A percentile compares a stretch with the other conserved stretches of the same genome.
These are phyloP conservation scores for Paecilomyces dactylethromorphus DNA, from an alignment of 2,329 filamentous ascomycete species.

Conservation along the genomic window DNA sequence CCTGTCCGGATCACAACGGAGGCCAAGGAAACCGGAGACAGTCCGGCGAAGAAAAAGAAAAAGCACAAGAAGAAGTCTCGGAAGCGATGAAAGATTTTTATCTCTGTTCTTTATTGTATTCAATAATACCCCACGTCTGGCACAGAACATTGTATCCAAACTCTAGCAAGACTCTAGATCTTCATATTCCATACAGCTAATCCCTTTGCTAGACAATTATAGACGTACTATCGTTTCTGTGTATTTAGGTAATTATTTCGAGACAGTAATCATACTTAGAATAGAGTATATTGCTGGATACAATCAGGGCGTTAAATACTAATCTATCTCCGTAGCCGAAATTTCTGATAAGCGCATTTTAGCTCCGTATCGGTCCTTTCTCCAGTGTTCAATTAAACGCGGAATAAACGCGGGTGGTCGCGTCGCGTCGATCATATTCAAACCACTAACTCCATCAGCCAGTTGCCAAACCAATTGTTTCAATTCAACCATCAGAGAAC, in stretches of 20 bases:
- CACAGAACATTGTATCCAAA: background rate
- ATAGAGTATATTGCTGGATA: background rate
- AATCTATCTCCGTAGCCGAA: background rate
- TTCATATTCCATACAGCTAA: too few species aligned
- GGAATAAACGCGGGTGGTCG: background rate
- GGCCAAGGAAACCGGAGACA: slow-evolving; percentile 23
- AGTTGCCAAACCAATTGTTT: background rate
- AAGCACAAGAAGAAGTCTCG: slow-evolving; percentile 41
- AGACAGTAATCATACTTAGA: background rate
- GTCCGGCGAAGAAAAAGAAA: slow-evolving; percentile 40
- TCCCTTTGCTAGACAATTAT: background rate
- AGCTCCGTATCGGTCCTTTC: background rate
- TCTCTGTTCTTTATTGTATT: background rate
- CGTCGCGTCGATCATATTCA: background rate
- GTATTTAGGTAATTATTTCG: background rate
- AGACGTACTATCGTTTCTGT: background rate
- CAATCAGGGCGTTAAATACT: background rate
- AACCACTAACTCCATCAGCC: background rate
- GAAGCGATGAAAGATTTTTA: slow-evolving; percentile 29
- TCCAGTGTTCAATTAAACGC: background rate
- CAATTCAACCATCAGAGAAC: background rate
- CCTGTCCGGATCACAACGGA: slow-evolving; percentile 35
- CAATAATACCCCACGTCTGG: background rate
- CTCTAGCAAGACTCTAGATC: background rate
- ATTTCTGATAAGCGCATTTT: background rate